Conservation (phyloP, 306 rosid genomes). For the Macrotyloma uniflorum region DNA sequence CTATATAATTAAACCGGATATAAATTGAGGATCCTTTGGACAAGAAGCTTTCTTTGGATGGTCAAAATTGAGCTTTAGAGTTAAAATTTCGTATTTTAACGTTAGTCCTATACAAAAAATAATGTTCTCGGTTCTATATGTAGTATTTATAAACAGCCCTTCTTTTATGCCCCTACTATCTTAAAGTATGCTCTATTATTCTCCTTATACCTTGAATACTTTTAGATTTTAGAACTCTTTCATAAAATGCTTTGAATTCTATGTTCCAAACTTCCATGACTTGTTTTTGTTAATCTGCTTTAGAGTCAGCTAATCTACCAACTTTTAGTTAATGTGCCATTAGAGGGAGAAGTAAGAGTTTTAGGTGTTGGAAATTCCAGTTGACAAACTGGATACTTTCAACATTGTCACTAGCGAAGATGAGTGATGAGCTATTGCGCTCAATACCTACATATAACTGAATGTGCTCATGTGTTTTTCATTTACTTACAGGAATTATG, state of each 20-base stretch:
- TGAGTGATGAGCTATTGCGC: constrained; percentile 6
- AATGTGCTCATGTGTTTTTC: constrained; percentile 11
- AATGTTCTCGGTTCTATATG: not conserved
- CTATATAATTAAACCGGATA: not conserved
- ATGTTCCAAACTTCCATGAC: not conserved
- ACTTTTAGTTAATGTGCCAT: not conserved
- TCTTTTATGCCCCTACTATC: not conserved
- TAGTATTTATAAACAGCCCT: not conserved
- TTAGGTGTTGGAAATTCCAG: not conserved
- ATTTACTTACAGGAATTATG: constrained; percentile 76
- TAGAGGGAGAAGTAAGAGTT: constrained; percentile 7
- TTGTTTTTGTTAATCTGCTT: not conserved
- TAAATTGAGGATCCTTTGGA: not conserved
- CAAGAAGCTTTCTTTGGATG: not conserved
- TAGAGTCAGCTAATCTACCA: constrained; percentile 18
- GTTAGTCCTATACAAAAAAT: not conserved
- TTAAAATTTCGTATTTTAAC: not conserved
- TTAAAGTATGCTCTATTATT: not conserved
- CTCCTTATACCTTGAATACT: constrained; percentile 4
- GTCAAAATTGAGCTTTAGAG: not conserved
- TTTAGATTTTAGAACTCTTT: not conserved
- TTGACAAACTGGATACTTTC: constrained; percentile 34
- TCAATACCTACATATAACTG: constrained; percentile 5
- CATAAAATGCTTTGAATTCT: constrained; percentile 21
- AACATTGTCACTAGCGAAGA: constrained; percentile 1